A percentile compares a stretch with the other conserved stretches of the same genome.
These are phyloP conservation scores for Blastocrithidia nonstop DNA, from an alignment of 208 protist genomes.

Conservation along the genomic window DNA sequence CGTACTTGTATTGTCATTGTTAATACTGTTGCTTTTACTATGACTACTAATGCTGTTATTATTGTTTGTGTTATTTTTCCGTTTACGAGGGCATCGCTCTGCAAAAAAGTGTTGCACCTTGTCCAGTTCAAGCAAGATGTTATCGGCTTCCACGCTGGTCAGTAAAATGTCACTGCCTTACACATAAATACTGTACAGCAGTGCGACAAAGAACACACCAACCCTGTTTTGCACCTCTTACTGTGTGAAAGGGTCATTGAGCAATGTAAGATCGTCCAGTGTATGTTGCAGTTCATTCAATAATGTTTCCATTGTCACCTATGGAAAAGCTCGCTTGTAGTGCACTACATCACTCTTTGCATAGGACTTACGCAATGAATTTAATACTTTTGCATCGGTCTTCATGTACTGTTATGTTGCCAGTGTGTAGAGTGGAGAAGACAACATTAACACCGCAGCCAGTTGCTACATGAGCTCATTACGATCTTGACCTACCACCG, in stretches of 20 bases:
- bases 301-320: conserved; percentile 9
- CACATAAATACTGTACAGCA: conserved; percentile 21
- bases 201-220: conserved; percentile 18
- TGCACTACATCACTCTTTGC: conserved; percentile 2
- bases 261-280: conserved; percentile 1
- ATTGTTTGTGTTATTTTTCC: background rate
- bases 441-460: conserved; percentile 6
- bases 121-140: conserved; percentile 22
- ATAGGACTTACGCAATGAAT: conserved; percentile 6
- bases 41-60: background rate
- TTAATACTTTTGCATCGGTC: conserved; percentile 13
- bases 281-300: conserved; percentile 5
- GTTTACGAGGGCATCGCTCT: background rate
- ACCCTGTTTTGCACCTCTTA: conserved; percentile 6
- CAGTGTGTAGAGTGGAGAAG: background rate
- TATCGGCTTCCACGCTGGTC: conserved; percentile 13
- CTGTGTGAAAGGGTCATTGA: background rate
- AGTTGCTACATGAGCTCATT: background rate
- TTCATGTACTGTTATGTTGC: conserved; percentile 4
- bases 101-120: conserved; percentile 12
- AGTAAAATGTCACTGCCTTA: conserved; percentile 23
- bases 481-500: too few species aligned
- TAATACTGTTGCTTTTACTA: background rate
- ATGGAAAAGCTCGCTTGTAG: conserved; percentile 9
- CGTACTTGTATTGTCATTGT: background rate